Percentiles rank a stretch among this genome's conserved stretches.
Conservation (phyloP, 2,329 filamentous ascomycete genomes). For the Fusarium coffeatum region DNA sequence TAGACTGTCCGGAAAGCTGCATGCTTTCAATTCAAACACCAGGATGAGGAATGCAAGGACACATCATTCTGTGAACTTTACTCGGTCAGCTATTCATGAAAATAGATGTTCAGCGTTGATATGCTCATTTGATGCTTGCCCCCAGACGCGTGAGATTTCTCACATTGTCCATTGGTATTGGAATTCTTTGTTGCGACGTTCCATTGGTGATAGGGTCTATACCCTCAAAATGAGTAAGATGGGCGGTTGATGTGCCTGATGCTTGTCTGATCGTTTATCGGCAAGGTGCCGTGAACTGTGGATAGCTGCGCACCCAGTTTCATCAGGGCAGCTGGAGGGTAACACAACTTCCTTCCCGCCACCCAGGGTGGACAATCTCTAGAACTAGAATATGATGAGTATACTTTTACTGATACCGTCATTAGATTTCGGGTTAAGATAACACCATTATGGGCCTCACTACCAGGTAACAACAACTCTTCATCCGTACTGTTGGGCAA, state of each 20-base stretch:
- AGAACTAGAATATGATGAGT: not conserved
- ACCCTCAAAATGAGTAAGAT: not conserved
- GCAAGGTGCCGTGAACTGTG: conserved; percentile 38
- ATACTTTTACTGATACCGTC: not conserved
- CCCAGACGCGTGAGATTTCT: not conserved
- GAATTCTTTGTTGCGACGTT: conserved; percentile 16
- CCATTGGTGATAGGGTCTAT: conserved; percentile 1
- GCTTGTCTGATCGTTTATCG: conserved; percentile 11
- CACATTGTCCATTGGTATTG: not conserved
- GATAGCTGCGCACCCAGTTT: conserved; percentile 35
- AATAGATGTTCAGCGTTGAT: not conserved
- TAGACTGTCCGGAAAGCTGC: conserved; percentile 31
- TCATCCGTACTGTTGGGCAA: not conserved
- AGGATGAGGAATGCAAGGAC: conserved; percentile 5
- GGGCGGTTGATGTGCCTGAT: not conserved
- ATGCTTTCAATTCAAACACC: conserved; percentile 12
- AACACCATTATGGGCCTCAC: not conserved
- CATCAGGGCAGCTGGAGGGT: conserved; percentile 32
- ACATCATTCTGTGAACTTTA: conserved; percentile 22
- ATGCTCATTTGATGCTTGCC: not conserved
- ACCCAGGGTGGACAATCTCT: conserved; percentile 12
- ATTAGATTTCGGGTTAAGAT: not conserved
- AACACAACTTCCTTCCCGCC: conserved; percentile 30
- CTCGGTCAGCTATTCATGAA: not conserved
- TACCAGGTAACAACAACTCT: not conserved